A percentile compares a stretch with the other conserved stretches of the same genome.
These are phyloP conservation scores for Trichoderma sp. DNA, from an alignment of 2,329 filamentous ascomycete genomes.

Conservation along the genomic window DNA sequence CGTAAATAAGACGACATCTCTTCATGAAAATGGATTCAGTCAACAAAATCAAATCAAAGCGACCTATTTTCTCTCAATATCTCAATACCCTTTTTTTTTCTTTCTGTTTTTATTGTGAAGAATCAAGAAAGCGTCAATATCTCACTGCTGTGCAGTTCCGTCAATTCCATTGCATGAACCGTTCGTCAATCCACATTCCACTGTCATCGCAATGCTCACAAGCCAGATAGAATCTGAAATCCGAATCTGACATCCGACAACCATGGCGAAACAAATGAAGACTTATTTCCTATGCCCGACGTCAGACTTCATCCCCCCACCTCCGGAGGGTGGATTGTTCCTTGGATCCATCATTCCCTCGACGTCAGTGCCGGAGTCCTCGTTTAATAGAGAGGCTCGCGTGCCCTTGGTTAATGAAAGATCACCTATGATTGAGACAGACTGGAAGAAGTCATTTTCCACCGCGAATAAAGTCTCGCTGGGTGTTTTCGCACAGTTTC, in stretches of 20 bases:
- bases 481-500: conserved; percentile 2
- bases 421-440: neutral
- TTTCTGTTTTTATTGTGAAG: too few relatives aligned
- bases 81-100: too few relatives aligned
- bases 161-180: neutral
- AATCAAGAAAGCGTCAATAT: neutral
- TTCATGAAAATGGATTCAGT: too few relatives aligned
- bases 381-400: neutral
- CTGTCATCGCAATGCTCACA: neutral
- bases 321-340: neutral
- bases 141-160: neutral
- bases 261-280: neutral
- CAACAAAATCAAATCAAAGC: too few relatives aligned
- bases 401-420: neutral
- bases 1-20: too few relatives aligned
- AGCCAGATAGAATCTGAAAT: neutral
- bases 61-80: too few relatives aligned
- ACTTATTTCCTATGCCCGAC: conserved; percentile 14
- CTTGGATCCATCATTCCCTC: neutral
- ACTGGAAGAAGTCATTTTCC: conserved; percentile 4
- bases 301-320: neutral
- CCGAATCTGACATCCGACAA: neutral
- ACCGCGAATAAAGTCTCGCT: neutral
- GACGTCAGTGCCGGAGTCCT: neutral
- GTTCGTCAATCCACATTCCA: neutral